Evolutionary conservation across 1,284 basidiomycete genomes (phyloP), one percentile per base, ranked within the genome.

Genomic region (Ganoderma meredithae): DNA sequence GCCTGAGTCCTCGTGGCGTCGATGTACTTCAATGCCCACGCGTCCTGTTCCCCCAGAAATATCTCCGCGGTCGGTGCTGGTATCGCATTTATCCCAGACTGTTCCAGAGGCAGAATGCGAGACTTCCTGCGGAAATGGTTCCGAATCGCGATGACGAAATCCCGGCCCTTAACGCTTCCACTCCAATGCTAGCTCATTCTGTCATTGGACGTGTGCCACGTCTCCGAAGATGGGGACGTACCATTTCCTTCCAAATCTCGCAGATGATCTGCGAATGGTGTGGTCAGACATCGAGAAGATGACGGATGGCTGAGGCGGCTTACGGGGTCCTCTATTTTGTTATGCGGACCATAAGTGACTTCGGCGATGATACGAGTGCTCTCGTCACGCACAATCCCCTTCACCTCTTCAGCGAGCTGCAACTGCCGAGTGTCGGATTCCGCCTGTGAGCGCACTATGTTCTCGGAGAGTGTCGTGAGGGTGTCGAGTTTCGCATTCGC

Each of bases 401-500:
- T 56, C 55, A 75, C 41, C 52, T 67, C 71, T 10, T 69, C 70
- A 13, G 66, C 43, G 12, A 78, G 62, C 68, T 74, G 70, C 41
- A 60, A 55, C 19, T 60, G 68, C 49, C 76, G 77, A 19, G 74
- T 60, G 15, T 71, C 69, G 25, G 78, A 76, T 62, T 77, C 78
- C 13, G 69, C 61, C 27, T 61, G 56, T 66, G 75, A 77, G 1
- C 69, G 39, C 1, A 33, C 59, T 58, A 66, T 31, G 60, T 78
- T 77, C 52, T 74, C 73, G 53, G 69, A 62, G 15, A 73, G 64
- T 0, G 73, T 69, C 2, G 39, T 31, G 22, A 71, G 65, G 5
- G 62, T 44, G 5, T 75, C 73, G 17, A 82, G 72, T 60, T 78
- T 81, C 15, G 69, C 44, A 25, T 80, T 79, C 0, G 78, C 78